Conservation (phyloP, 345 rosid genomes). For the Gossypium turneri region DNA sequence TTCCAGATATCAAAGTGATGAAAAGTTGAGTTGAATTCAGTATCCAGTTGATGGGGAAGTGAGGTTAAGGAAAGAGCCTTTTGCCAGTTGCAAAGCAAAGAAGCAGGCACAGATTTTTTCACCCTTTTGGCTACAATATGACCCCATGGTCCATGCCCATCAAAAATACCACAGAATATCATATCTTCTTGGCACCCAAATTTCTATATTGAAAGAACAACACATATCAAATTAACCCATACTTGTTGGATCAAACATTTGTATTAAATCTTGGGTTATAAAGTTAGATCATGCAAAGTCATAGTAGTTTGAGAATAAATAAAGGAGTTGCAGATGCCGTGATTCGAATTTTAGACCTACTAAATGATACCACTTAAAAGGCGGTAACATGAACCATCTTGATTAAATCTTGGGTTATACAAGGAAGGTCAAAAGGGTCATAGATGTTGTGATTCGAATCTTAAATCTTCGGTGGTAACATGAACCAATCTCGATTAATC, state of each 20-base stretch:
- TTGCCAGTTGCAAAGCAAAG: slow-evolving; percentile 80
- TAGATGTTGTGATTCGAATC: too few species aligned
- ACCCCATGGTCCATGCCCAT: slow-evolving; percentile 98
- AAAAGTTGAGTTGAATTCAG: slow-evolving; percentile 21
- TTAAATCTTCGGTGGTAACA: too few species aligned
- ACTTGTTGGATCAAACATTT: too few species aligned
- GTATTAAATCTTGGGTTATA: too few species aligned
- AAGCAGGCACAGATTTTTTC: slow-evolving; percentile 45
- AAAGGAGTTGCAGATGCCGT: not conserved
- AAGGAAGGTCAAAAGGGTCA: too few species aligned
- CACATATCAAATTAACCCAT: too few species aligned
- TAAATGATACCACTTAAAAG: not conserved
- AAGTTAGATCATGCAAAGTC: too few species aligned
- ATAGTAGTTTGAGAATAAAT: not conserved
- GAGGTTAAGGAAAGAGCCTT: slow-evolving; percentile 45
- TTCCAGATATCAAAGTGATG: slow-evolving; percentile 62
- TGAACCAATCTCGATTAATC: too few species aligned
- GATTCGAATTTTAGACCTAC: not conserved
- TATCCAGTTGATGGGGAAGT: slow-evolving; percentile 23
- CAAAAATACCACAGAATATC: slow-evolving; percentile 79
- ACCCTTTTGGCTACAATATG: slow-evolving; percentile 66
- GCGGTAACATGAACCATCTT: not conserved
- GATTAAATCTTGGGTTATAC: not conserved
- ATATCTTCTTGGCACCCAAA: slow-evolving; percentile 87
- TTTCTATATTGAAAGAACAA: slow-evolving; percentile 38